phyloP scores from a whole-genome alignment of 352 stramenopile species.

The Albugo laibachii region DNA sequence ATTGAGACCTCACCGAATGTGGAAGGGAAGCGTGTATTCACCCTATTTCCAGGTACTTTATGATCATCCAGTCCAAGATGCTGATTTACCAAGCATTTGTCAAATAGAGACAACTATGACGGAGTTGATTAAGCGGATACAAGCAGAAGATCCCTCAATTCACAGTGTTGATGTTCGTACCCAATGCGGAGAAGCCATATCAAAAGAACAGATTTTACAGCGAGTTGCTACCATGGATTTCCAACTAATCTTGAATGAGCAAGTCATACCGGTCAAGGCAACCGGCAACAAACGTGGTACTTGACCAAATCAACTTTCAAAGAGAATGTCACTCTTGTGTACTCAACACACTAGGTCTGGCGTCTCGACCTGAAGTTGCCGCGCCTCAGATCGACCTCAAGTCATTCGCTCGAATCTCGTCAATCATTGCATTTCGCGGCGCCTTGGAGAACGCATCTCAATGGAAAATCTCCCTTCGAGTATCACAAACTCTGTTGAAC shows the following conservation, averaged over 20 bases:
- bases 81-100: neutral
- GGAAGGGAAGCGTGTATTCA: slow-evolving; percentile 63
- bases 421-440: slow-evolving; percentile 53
- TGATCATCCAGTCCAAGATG: slow-evolving; percentile 1
- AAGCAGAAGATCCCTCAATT: slow-evolving; percentile 52
- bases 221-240: slow-evolving; percentile 65
- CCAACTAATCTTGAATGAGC: slow-evolving; percentile 61
- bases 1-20: no score
- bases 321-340: neutral
- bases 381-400: slow-evolving; percentile 63
- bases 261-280: slow-evolving; percentile 42
- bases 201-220: slow-evolving; percentile 34
- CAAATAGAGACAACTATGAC: slow-evolving; percentile 47
- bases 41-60: slow-evolving; percentile 29
- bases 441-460: slow-evolving; percentile 47
- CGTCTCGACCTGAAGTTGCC: slow-evolving; percentile 41
- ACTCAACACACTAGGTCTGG: slow-evolving; percentile 5
- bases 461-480: slow-evolving; percentile 38
- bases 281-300: slow-evolving; percentile 35
- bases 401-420: slow-evolving; percentile 54
- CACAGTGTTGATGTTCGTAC: slow-evolving; percentile 44
- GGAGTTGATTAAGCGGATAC: slow-evolving; percentile 51
- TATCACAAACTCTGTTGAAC: slow-evolving; percentile 13
- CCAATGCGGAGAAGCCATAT: slow-evolving; percentile 31
- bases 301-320: no score